Evolutionary conservation across 163 green algal genomes (phyloP), one percentile per base, ranked within the genome.

Genomic region (Volvox carteri): DNA sequence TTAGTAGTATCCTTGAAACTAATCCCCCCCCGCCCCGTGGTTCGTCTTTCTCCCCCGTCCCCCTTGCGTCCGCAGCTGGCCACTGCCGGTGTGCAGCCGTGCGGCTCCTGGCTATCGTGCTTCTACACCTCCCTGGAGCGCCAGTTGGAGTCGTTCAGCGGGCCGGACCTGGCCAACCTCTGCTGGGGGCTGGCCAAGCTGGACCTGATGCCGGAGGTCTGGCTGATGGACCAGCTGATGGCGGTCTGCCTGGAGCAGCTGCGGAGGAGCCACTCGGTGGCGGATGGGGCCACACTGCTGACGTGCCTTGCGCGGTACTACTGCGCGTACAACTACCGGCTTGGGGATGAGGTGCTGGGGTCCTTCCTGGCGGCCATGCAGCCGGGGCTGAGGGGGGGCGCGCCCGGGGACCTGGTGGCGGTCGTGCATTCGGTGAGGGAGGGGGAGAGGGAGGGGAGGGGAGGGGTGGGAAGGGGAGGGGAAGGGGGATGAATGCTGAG

Each of bases 191-290:
- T 92, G 77, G 81, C 75, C 62, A 90, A 89, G 54, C 54, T 90
- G 11, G 89, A 92, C 84, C 84, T 92, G 33, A 92, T 92, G 89
- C 89, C 89, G 5, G 89, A 92, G 60, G 44, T 62, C 50, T 89
- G 84, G 84, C 84, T 89, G 5, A 83, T 89, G 84, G 52, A 83
- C 50, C 52, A 60, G 37, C 50, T 89, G 48, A 28, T 25, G 21
- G 68, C 84, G 14, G 50, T 50, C 68, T 50, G 42, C 37, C 70
- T 83, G 37, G 35, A 68, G 16, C 14, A 48, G 37, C 68, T 89
- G 35, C 50, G 37, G 52, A 50, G 50, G 33, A 67, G 30, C 28
- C 70, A 75, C 70, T 72, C 37, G 1, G 70, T 60, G 37, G 50
- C 50, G 18, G 84, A 89, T 72, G 84, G 68, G 50, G 84, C 84